Evolutionary conservation across 2,329 filamentous ascomycete species (phyloP).

Genomic region (Lasiodiplodia sp.): DNA sequence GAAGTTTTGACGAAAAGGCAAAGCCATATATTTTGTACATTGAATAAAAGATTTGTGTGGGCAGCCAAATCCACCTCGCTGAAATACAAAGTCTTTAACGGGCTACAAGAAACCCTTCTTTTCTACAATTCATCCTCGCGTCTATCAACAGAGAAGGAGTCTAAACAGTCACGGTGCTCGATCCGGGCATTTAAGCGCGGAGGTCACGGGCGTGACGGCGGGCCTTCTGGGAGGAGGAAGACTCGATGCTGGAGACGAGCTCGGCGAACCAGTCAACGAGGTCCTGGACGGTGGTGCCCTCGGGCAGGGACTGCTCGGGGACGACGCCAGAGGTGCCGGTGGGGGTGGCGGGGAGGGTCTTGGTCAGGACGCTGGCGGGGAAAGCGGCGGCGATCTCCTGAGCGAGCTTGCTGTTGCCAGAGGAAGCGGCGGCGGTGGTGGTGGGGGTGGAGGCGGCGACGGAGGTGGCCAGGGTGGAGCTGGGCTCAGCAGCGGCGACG

Average conservation of each 20-base stretch:
- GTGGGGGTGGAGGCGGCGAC: conserved; percentile 16
- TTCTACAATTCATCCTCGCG: background rate
- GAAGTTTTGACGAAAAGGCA: background rate
- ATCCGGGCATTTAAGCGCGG: background rate
- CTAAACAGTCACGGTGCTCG: background rate
- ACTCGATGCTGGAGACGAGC: conserved; percentile 75
- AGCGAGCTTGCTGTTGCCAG: conserved; percentile 10
- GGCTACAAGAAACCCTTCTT: background rate
- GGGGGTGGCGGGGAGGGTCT: conserved; percentile 11
- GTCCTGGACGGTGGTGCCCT: conserved; percentile 24
- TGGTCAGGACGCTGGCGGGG: conserved; percentile 25
- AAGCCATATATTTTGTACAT: conserved; percentile 20
- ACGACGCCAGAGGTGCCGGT: conserved; percentile 12
- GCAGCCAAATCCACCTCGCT: conserved; percentile 12
- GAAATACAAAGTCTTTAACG: conserved; percentile 2
- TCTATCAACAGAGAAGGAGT: background rate
- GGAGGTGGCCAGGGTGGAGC: conserved; percentile 20
- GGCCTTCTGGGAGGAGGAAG: conserved; percentile 59
- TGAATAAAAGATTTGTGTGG: background rate
- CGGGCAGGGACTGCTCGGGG: conserved; percentile 8
- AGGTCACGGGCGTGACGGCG: conserved; percentile 73
- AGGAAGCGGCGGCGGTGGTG: conserved; percentile 10
- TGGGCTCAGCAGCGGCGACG: conserved; percentile 7
- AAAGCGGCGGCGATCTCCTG: conserved; percentile 13
- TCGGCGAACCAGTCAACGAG: conserved; percentile 23